Evolutionary conservation across 1,284 basidiomycete species (phyloP), one percentile per base, ranked within the genome.

Genomic region (Ganoderma boninense): DNA sequence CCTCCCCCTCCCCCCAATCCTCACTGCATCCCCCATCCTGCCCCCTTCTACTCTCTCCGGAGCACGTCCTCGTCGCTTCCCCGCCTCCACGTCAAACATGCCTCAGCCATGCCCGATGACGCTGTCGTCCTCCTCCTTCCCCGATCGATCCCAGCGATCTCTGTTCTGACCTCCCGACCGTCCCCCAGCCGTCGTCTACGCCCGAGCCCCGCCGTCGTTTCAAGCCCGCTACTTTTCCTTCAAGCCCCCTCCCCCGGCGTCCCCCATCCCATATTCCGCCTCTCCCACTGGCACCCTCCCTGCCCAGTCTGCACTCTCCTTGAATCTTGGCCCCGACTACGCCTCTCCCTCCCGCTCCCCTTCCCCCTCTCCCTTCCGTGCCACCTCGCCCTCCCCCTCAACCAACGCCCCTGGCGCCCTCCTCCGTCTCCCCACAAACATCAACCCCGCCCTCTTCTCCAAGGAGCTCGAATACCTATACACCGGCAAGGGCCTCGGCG

Each of bases 401-500:
- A 82, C 81, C 2, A 80, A 74, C 2, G 80, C 74, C 42, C 74
- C 80, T 44, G 83, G 82, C 70, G 79, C 82, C 20, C 72, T 89
- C 26, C 83, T 90, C 54, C 86, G 87, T 29, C 82, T 96, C 10
- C 87, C 87, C 4, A 90, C 93, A 29, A 86, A 86, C 56, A 93
- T 92, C 71, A 92, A 91, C 69, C 90, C 93, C 0, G 87, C 90
- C 32, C 85, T 96, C 54, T 95, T 97, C 82, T 85, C 90, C 29
- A 94, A 95, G 62, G 94, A 97, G 79, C 89, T 98, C 60, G 96
- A 97, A 78, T 96, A 94, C 77, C 89, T 96, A 2, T 97, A 96
- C 79, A 96, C 95, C 1, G 94, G 90, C n/a, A 91, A 93, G 78
- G 95, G 93, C 23, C 89, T 62, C 23, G 94, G 94, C 42, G 92